Evolutionary conservation across 768 basidiomycete species (phyloP), one percentile per base, ranked within the genome.

Genomic region (Rhodotorula babjevae): DNA sequence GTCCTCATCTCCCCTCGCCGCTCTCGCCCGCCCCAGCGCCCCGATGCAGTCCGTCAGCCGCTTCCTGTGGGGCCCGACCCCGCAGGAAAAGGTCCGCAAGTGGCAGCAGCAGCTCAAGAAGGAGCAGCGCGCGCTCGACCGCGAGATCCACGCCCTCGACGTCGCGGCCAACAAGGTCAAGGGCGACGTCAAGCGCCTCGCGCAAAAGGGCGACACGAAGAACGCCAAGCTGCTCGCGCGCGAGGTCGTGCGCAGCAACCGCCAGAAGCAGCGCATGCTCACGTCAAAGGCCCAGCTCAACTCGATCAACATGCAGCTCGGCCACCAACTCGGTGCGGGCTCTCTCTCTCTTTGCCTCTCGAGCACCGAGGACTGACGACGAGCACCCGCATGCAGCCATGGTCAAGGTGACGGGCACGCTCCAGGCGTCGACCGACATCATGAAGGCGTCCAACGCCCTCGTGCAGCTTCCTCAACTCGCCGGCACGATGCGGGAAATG

Each of bases 401-500:
- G 89, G 82, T 89, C 74, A 99, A 98, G 83, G 92, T 98, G 53
- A 97, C 96, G 16, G 96, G 96, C n/a, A 87, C 94, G 12, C 84
- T 99, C 72, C 95, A 97, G 82, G 96, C 93, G 82, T 96, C 93
- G 14, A 93, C 95, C 2, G 94, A 98, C 81, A 97, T 98, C 72
- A 98, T 99, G 94, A 98, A 90, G 82, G 85, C 94, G 55, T 94
- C 93, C n/a, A 98, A 95, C 82, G 83, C 89, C 40, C 85, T 98
- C 60, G 84, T 98, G 75, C 93, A 88, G 78, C 85, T 99, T 25
- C 96, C 96, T 27, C 93, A 98, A 80, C 87, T 98, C 61, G 90
- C 89, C 81, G 89, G 87, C 73, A 86, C 87, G 1, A 99, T 99
- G 96, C 87, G 93, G 49, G 90, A 96, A 79, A 94, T 99, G 93